These are phyloP conservation scores for Albizia julibrissin DNA, from an alignment of 306 rosid species.

Conservation along the genomic window DNA sequence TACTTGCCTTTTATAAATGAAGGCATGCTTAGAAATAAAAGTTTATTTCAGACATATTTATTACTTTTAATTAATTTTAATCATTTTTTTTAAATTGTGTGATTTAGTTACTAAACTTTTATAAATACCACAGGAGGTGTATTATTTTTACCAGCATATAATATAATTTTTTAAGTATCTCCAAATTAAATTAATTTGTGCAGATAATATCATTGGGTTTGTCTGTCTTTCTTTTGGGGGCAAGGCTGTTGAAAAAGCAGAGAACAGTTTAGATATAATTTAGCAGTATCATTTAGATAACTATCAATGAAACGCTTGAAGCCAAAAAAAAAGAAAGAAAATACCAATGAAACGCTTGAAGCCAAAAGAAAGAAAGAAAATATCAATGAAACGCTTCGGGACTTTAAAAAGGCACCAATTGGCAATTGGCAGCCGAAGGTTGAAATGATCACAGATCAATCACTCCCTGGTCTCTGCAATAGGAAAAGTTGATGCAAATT, in stretches of 20 bases:
- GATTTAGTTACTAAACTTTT: no score
- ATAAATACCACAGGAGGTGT: no score
- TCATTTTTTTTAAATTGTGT: fast-evolving
- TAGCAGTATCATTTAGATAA: not conserved
- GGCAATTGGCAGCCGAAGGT: not conserved
- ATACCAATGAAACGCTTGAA: not conserved
- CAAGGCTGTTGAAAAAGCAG: not conserved
- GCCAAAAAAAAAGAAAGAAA: no score
- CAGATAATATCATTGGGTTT: not conserved
- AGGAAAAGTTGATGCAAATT: not conserved
- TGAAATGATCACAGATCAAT: not conserved
- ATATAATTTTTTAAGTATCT: no score
- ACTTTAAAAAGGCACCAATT: not conserved
- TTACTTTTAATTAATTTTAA: no score
- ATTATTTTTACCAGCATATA: no score
- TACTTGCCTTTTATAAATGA: no score
- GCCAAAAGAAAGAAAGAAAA: no score
- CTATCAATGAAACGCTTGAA: not conserved
- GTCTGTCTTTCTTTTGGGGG: not conserved
- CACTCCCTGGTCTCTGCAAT: not conserved
- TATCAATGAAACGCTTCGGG: not conserved
- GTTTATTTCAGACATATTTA: no score
- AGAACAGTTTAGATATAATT: not conserved
- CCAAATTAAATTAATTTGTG: no score
- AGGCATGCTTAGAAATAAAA: no score